Evolutionary conservation across 306 rosid genomes (phyloP), one percentile per base, ranked within the genome.

Genomic region (Pachyrhizus erosus): DNA sequence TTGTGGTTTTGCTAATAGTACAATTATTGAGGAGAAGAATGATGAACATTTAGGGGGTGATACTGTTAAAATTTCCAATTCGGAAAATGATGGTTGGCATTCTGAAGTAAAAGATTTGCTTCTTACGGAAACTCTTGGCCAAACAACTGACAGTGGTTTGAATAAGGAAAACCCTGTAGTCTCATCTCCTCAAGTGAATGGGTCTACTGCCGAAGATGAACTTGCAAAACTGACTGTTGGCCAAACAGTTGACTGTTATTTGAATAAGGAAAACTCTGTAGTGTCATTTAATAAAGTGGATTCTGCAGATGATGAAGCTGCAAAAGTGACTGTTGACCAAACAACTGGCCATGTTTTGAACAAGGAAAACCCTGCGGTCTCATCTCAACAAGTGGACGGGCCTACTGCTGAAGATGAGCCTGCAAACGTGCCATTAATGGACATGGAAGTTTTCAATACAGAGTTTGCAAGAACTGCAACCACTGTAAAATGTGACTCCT

Each of bases 401-500:
- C 82, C 78, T 66, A 48, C 73, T 34, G 15, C 21, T 48, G 82
- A 71, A 70, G 87, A 17, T 51, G 87, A 72, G 55, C 65, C 80
- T 68, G 78, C 24, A 48, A 33, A 73, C 76, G 17, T 4, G 64
- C 23, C 62, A 21, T 43, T 27, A 45, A 72, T 14, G 3, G 84
- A 74, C 26, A 39, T 31, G 33, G 83, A 85, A 83, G 64, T 57
- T 73, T 58, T 21, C 70, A 57, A 79, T 17, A 40, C 68, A n/a
- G 80, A 58, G 49, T 18, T 17, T 45, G 65, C 61, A 62, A 65
- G 72, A 73, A 55, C 64, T 65, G 78, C 42, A 55, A 77, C 51
- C 60, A 48, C 57, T 58, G 26, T 31, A 51, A 84, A 84, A 71
- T 75, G 73, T 76, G 88, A 86, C 26, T 39, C 78, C 26, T 70